phyloP scores from a whole-genome alignment of 1,139 yeast species.

The Diutina pseudorugosa region DNA sequence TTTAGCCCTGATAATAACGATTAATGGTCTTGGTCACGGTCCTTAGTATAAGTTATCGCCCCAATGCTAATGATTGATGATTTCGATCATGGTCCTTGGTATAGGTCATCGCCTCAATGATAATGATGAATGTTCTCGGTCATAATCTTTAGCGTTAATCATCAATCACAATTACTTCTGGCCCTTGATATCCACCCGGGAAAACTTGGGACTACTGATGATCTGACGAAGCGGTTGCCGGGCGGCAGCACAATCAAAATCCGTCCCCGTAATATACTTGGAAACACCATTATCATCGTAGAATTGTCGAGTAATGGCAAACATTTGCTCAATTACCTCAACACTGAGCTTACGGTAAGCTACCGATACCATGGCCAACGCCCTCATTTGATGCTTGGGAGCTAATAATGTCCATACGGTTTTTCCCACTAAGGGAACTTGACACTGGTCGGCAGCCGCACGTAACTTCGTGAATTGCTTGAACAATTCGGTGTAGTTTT shows the following conservation, averaged over 20 bases:
- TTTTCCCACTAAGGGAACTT: neutral
- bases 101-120: too few species aligned
- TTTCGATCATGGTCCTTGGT: too few species aligned
- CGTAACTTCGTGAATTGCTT: neutral
- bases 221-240: conserved; percentile 29
- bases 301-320: conserved; percentile 36
- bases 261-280: conserved; percentile 17
- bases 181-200: conserved; percentile 83
- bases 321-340: conserved; percentile 30
- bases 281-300: conserved; percentile 27
- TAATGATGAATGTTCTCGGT: too few species aligned
- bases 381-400: conserved; percentile 13
- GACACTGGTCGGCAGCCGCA: neutral
- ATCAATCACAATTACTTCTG: conserved; percentile 56
- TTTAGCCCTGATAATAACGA: too few species aligned
- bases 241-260: conserved; percentile 35
- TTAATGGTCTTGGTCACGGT: too few species aligned
- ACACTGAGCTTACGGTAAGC: conserved; percentile 47
- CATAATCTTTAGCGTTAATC: too few species aligned
- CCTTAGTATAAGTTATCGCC: too few species aligned
- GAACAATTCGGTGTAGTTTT: neutral
- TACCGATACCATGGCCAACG: conserved; percentile 45
- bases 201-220: conserved; percentile 32
- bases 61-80: too few species aligned
- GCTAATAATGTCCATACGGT: neutral